phyloP scores from a whole-genome alignment of 176 grass and related monocot genomes.

The Triticum aestivum region DNA sequence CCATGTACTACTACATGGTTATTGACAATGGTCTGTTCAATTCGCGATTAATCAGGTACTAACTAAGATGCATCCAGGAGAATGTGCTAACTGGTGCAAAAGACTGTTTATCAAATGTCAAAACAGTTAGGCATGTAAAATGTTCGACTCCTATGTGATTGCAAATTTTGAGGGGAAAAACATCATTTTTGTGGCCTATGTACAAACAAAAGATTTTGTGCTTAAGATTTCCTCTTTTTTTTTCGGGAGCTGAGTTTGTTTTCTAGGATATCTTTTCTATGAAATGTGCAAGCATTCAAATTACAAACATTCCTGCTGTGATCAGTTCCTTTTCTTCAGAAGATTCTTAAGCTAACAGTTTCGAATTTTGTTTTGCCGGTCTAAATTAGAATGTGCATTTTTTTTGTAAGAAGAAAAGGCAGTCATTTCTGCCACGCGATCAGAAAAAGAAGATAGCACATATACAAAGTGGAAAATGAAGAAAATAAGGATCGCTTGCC shows the following conservation, averaged over 20 bases:
- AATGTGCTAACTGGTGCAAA: no score
- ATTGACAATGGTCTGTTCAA: background rate
- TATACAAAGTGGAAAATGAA: background rate
- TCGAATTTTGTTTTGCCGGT: background rate
- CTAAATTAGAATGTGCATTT: background rate
- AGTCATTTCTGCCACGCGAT: no score
- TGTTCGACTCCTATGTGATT: background rate
- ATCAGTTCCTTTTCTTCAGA: background rate
- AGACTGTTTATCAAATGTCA: background rate
- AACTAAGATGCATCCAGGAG: background rate
- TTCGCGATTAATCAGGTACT: background rate
- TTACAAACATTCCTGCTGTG: background rate
- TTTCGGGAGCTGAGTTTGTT: background rate
- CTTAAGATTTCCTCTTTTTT: background rate
- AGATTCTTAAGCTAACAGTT: background rate
- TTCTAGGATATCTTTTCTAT: background rate
- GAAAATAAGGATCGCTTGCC: background rate
- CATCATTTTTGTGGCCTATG: background rate
- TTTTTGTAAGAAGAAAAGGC: background rate
- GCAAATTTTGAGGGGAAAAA: background rate
- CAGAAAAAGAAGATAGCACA: background rate
- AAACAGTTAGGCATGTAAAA: background rate
- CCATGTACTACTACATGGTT: background rate
- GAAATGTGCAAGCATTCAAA: background rate
- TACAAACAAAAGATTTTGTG: background rate